Conservation (phyloP, 2,329 filamentous ascomycete genomes). For the Beauveria sp. region DNA sequence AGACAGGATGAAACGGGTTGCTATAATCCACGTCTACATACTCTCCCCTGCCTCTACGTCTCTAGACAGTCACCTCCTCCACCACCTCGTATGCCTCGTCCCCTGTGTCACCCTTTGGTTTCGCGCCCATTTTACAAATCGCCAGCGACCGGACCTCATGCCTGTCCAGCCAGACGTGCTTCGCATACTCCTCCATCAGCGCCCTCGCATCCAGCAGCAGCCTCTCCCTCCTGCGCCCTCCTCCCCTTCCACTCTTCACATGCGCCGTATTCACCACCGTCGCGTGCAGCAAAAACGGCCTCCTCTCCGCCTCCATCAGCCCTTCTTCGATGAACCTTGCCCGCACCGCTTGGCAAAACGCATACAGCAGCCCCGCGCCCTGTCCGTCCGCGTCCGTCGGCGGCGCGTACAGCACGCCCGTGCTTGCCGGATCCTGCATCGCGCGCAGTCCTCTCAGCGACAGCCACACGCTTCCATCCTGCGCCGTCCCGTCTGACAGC, state of each 20-base stretch:
- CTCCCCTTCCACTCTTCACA: slow-evolving; percentile 36
- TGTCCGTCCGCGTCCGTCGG: slow-evolving; percentile 43
- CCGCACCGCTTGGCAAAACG: slow-evolving; percentile 51
- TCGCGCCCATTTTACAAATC: slow-evolving; percentile 84
- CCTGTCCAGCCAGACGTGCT: slow-evolving; percentile 63
- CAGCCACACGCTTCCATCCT: slow-evolving; percentile 27
- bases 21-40: too few species aligned
- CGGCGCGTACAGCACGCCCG: slow-evolving; percentile 58
- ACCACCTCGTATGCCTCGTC: slow-evolving; percentile 48
- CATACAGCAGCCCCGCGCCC: slow-evolving; percentile 34
- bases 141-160: slow-evolving; percentile 63
- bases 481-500: background rate
- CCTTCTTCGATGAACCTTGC: slow-evolving; percentile 46
- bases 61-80: slow-evolving; percentile 36
- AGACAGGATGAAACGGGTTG: too few species aligned
- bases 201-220: slow-evolving; percentile 46
- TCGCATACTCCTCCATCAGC: slow-evolving; percentile 52
- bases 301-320: slow-evolving; percentile 46
- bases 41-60: too few species aligned
- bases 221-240: slow-evolving; percentile 28
- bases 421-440: slow-evolving; percentile 51
- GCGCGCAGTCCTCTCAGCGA: slow-evolving; percentile 48
- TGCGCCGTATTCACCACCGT: slow-evolving; percentile 86
- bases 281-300: slow-evolving; percentile 69
- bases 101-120: slow-evolving; percentile 48